A percentile compares a stretch with the other conserved stretches of the same genome.
Evolutionary conservation across 2,329 filamentous ascomycete genomes (phyloP).

Genomic region (Elsinoe perseae): DNA sequence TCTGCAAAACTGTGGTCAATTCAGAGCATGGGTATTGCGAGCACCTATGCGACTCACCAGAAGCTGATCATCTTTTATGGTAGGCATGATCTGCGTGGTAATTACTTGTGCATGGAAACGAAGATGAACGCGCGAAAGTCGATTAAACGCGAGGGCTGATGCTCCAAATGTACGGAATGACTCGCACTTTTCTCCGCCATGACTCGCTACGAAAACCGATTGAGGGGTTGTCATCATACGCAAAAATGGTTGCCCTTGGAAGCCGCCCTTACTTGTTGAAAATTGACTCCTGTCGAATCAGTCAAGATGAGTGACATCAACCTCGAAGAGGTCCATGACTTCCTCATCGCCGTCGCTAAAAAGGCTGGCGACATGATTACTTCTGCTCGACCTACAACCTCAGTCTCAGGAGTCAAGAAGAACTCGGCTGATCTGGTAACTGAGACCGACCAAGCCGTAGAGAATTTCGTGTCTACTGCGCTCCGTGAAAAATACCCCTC

Average conservation of each 20-base stretch:
- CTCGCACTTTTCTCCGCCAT: conserved; percentile 10
- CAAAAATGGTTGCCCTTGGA: no score
- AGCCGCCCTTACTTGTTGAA: no score
- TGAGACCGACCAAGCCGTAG: conserved; percentile 55
- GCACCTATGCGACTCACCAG: conserved; percentile 29
- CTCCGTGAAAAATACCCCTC: conserved; percentile 46
- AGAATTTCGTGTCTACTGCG: conserved; percentile 47
- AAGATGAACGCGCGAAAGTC: conserved; percentile 10
- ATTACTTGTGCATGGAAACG: background rate
- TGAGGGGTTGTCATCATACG: no score
- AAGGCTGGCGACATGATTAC: conserved; percentile 41
- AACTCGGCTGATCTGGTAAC: conserved; percentile 55
- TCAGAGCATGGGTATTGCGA: background rate
- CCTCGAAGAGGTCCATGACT: conserved; percentile 43
- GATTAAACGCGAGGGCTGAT: background rate
- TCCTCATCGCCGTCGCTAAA: conserved; percentile 39
- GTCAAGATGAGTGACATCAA: conserved; percentile 24
- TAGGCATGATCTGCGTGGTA: conserved; percentile 30
- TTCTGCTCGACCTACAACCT: conserved; percentile 37
- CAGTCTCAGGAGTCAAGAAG: conserved; percentile 40
- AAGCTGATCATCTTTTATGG: conserved; percentile 41
- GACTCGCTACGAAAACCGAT: no score
- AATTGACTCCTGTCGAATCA: no score
- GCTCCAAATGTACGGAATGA: background rate
- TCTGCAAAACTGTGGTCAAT: conserved; percentile 27